Base-by-base conservation (phyloP, 805 yeast species). In the Wickerhamiella kurtzmanii region DNA sequence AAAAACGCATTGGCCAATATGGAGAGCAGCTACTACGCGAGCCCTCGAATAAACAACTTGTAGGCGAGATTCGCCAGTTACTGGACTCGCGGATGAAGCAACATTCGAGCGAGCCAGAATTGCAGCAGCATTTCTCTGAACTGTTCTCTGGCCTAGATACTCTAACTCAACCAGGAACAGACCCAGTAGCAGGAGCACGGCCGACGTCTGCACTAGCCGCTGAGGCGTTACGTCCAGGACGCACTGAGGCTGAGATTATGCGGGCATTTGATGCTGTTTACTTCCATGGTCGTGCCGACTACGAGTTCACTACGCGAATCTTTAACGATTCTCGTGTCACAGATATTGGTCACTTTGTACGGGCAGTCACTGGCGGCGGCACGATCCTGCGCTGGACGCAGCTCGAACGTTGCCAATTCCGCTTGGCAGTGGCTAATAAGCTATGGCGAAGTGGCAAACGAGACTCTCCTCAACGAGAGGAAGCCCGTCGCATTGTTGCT, bases 391-490 rank as follows among this genome's bases (percentile, higher is more conserved):
- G 48, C 20, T 60, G 63, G 63, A 35, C 58, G 11, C 36, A 15
- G 4, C 40, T 46, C 6, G 60, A 58, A 40, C 49, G 50, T 35
- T 53, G 51, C 32, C 48, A 50, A n/a, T 57, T 61, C 46, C 49
- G 51, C 35, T 47, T 61, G 25, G 57, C 54, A 35, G 51, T 54
- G 3, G 59, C 63, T 1, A 60, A 60, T 42, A 56, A 56, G 43
- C 52, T 51, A 39, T 60, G 61, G 61, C 35, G n/a, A n/a, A 46
- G 11, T 48, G 54, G 20, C 53, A 55, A 21, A 36, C 47, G 11
- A n/a, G n/a, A n/a, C n/a, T n/a, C n/a, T n/a, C n/a, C n/a, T n/a
- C n/a, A n/a, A n/a, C 38, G 50, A 13, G 48, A 21, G 3, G 51
- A 38, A 32, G 59, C 64, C 18, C 36, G 50, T 19, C 41, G 25